phyloP scores from a whole-genome alignment of 164 flowering plant genomes.

The Taxillus chinensis region DNA sequence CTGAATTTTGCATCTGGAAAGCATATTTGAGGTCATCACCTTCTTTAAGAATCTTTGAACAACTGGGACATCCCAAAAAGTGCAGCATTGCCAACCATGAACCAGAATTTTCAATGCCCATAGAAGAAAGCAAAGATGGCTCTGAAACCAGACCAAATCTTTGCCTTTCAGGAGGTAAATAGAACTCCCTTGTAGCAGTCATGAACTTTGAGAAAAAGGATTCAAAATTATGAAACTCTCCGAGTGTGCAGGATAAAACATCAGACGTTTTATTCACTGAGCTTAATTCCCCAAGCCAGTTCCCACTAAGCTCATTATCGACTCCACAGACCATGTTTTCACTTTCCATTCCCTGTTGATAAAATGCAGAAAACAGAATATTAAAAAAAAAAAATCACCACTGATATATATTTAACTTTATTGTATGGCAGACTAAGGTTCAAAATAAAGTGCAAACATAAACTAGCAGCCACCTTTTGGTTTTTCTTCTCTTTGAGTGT shows the following conservation, averaged over 20 bases:
- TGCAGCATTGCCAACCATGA: slow-evolving; percentile 52
- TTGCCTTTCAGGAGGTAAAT: slow-evolving; percentile 70
- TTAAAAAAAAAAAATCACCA: slow-evolving; percentile 10
- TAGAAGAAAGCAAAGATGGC: slow-evolving; percentile 47
- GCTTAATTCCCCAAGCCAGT: slow-evolving; percentile 40
- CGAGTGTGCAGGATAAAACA: slow-evolving; percentile 31
- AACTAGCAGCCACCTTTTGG: slow-evolving; percentile 66
- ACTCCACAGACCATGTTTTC: slow-evolving; percentile 39
- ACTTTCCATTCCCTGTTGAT: slow-evolving; percentile 34
- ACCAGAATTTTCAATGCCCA: slow-evolving; percentile 38
- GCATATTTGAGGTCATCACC: slow-evolving; percentile 36
- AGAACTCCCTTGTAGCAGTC: slow-evolving; percentile 43
- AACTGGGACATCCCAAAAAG: slow-evolving; percentile 59
- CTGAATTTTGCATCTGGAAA: slow-evolving; percentile 27
- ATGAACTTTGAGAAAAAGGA: slow-evolving; percentile 50
- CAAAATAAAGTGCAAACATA: slow-evolving; percentile 21
- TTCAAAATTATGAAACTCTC: slow-evolving; percentile 47
- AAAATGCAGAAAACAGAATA: slow-evolving; percentile 13
- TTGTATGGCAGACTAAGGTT: slow-evolving; percentile 13
- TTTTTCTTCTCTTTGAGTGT: slow-evolving; percentile 20
- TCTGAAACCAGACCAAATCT: slow-evolving; percentile 64
- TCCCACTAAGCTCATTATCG: slow-evolving; percentile 27
- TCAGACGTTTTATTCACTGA: slow-evolving; percentile 18
- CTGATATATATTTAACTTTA: slow-evolving; percentile 5
- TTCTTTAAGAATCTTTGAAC: slow-evolving; percentile 47